Conservation (phyloP, 192 early-diverging fungal genomes). For the Linnemannia hyalina region DNA sequence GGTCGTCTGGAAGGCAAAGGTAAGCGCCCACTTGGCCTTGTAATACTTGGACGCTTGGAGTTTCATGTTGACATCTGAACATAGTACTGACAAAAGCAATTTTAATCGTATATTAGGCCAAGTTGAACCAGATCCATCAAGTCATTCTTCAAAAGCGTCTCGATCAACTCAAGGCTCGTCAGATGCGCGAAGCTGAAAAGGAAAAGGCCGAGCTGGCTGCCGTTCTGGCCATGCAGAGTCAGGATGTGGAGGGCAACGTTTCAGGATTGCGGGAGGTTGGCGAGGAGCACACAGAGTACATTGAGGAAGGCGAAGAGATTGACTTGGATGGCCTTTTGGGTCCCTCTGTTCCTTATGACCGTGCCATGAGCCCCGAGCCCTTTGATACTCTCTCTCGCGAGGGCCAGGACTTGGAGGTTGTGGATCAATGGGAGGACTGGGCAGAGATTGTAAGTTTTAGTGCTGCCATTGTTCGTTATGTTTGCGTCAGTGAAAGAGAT, state of each 20-base stretch:
- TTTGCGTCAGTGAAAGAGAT: background rate
- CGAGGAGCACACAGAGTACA: conserved; percentile 60
- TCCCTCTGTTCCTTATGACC: conserved; percentile 66
- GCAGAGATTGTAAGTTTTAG: conserved; percentile 67
- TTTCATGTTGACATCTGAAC: background rate
- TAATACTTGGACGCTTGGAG: background rate
- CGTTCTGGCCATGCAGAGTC: conserved; percentile 63
- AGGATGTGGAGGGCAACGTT: conserved; percentile 47
- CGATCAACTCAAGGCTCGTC: conserved; percentile 74
- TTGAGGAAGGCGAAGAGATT: conserved; percentile 62
- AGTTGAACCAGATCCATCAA: conserved; percentile 84
- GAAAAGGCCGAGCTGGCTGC: conserved; percentile 66
- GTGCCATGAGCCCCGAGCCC: conserved; percentile 73
- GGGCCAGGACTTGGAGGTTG: conserved; percentile 66
- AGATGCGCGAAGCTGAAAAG: conserved; percentile 67
- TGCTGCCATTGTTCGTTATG: background rate
- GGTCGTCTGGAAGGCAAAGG: conserved; percentile 87
- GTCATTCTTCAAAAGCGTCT: conserved; percentile 79
- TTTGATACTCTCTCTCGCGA: conserved; percentile 64
- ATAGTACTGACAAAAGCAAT: background rate
- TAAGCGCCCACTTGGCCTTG: background rate
- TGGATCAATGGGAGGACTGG: conserved; percentile 73
- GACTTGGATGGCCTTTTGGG: conserved; percentile 35
- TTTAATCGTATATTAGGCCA: conserved; percentile 51
- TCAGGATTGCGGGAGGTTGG: conserved; percentile 20